Base-by-base conservation (phyloP, 139 green algal species). In the Chlorokybus atmophyticus region DNA sequence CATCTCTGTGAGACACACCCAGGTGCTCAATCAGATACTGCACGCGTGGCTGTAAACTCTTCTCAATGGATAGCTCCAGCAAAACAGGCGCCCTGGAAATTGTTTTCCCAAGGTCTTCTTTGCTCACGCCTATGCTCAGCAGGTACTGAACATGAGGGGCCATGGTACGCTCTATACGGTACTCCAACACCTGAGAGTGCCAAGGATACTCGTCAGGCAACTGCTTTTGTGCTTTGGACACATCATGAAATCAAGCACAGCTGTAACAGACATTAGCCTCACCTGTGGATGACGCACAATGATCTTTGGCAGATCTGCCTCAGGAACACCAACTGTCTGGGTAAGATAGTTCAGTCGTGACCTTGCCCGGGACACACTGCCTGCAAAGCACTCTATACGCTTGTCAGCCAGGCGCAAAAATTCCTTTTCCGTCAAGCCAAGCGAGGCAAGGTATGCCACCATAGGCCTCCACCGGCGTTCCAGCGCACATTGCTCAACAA, bases 141-240 rank as follows among this genome's bases (percentile, higher is more conserved):
- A 86, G 52, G 32, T 83, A 86, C 3, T 71, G 56, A 1, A 86
- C 59, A 21, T 74, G 61, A 3, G 71, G 63, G 3, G 61, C 69
- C 35, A 44, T 44, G 10, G 35, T 44, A 19, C 21, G 29, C 25
- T 66, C 59, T 3, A 60, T 35, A 17, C 50, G 38, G 50, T 61
- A 66, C 24, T 62, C 54, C 17, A 66, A 49, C 8, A 66, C 32
- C 35, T 44, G 35, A 14, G 35, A 14, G n/a, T n/a, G n/a, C n/a
- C n/a, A n/a, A n/a, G n/a, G n/a, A n/a, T n/a, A n/a, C n/a, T n/a
- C n/a, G n/a, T n/a, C n/a, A n/a, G n/a, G n/a, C n/a, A n/a, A n/a
- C n/a, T n/a, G n/a, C n/a, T n/a, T n/a, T n/a, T n/a, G n/a, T n/a
- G n/a, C n/a, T n/a, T n/a, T n/a, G n/a, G n/a, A n/a, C n/a, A n/a